A percentile compares a stretch with the other conserved stretches of the same genome.
Conservation (phyloP, 2,329 filamentous ascomycete species). For the Diaporthe aspalathi region DNA sequence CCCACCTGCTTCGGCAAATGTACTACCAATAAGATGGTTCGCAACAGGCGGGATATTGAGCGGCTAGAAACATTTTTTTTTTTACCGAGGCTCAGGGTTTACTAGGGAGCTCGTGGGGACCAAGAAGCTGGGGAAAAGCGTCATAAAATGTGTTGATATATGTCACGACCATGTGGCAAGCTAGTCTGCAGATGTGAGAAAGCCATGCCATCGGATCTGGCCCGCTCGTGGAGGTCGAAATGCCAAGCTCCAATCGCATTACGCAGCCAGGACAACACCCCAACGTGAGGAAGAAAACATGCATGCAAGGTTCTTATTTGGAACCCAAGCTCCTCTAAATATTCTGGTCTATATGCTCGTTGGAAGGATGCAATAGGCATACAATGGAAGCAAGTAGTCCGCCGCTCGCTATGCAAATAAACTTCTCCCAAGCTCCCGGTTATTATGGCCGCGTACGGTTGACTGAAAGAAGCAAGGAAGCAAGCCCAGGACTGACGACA, state of each 20-base stretch:
- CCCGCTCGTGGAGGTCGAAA: not conserved
- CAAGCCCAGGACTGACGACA: not conserved
- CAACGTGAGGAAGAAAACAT: not conserved
- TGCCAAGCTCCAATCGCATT: conserved; percentile 27
- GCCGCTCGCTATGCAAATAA: conserved; percentile 29
- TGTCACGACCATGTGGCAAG: not conserved
- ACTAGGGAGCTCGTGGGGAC: not conserved
- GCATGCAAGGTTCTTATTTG: not conserved
- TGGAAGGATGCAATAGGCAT: not conserved
- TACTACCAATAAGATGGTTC: conserved; percentile 6
- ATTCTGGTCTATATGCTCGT: conserved; percentile 26
- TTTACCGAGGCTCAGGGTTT: not conserved
- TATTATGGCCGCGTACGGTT: not conserved
- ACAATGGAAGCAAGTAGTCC: conserved; percentile 27
- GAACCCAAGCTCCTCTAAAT: not conserved
- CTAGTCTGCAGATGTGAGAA: not conserved
- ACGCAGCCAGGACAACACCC: not conserved
- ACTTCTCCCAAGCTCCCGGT: conserved; percentile 6
- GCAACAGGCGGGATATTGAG: conserved; percentile 12
- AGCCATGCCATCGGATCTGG: conserved; percentile 18
- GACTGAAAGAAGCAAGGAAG: not conserved
- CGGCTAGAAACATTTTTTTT: not conserved
- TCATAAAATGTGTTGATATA: not conserved
- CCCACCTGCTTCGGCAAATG: not conserved
- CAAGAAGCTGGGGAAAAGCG: not conserved